Percentiles rank a stretch among this genome's conserved stretches.
phyloP scores from a whole-genome alignment of 306 rosid genomes.

The Acacia confusa region DNA sequence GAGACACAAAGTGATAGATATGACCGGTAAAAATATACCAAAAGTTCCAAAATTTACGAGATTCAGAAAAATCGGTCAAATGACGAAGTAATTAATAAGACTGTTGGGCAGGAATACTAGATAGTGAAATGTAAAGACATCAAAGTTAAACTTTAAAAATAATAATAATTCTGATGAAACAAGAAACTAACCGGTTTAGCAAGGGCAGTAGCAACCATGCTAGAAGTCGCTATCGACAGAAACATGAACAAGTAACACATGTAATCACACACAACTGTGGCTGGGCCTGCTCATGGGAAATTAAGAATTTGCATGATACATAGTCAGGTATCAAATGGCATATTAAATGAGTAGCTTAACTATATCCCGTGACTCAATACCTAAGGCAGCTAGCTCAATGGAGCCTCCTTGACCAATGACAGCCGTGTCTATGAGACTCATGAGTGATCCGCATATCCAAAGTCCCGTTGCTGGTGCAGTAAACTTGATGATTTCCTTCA shows the following conservation, averaged over 20 bases:
- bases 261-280: slow-evolving; percentile 81
- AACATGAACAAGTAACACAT: slow-evolving; percentile 83
- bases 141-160: neutral
- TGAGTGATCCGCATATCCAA: slow-evolving; percentile 83
- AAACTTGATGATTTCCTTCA: slow-evolving; percentile 70
- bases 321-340: neutral
- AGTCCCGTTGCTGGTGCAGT: slow-evolving; percentile 79
- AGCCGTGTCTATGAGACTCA: slow-evolving; percentile 88
- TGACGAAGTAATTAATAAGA: neutral
- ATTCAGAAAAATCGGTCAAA: neutral
- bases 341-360: neutral
- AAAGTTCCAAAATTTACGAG: neutral
- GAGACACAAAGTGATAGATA: slow-evolving; percentile 24
- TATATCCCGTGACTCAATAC: slow-evolving; percentile 33
- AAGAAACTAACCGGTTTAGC: slow-evolving; percentile 63
- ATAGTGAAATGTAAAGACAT: neutral
- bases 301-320: neutral
- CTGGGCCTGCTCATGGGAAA: slow-evolving; percentile 65
- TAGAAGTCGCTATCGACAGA: slow-evolving; percentile 88
- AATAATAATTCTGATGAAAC: neutral
- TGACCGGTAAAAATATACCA: neutral
- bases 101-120: neutral
- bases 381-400: slow-evolving; percentile 91
- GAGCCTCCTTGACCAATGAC: slow-evolving; percentile 92
- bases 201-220: slow-evolving; percentile 92